Evolutionary conservation across 352 stramenopile species (phyloP).

Genomic region (Pelagophyceae sp.): DNA sequence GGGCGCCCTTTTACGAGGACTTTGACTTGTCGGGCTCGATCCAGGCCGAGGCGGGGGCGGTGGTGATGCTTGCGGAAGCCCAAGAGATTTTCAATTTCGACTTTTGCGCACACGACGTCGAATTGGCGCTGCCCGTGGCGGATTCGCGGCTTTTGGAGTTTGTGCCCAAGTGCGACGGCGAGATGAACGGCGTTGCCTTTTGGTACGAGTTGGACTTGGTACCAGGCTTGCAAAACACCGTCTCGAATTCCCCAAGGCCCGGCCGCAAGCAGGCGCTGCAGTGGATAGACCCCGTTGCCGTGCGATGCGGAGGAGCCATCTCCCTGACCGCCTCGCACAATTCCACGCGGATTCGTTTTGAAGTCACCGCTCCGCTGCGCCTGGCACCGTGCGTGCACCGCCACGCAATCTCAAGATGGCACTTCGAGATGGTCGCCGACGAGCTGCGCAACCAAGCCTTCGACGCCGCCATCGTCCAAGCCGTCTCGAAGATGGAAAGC

Average conservation of each 20-base stretch:
- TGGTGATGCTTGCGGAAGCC: background rate
- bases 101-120: background rate
- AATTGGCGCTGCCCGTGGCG: background rate
- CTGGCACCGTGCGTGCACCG: background rate
- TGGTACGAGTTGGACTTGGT: background rate
- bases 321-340: background rate
- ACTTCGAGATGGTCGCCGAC: slow-evolving; percentile 20
- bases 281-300: slow-evolving; percentile 13
- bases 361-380: background rate
- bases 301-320: background rate
- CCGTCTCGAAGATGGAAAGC: background rate
- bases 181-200: slow-evolving; percentile 7
- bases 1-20: slow-evolving; percentile 5
- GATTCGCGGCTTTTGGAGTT: background rate
- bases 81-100: background rate
- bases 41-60: background rate
- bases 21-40: background rate
- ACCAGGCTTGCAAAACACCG: background rate
- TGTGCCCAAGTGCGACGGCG: background rate
- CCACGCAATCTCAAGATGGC: background rate
- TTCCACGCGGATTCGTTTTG: background rate
- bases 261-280: background rate
- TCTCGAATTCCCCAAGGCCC: background rate
- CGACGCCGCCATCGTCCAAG: background rate
- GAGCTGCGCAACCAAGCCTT: slow-evolving; percentile 15